Conservation (phyloP, 73 alveolate genomes). For the Tetrahymena thermophila region DNA sequence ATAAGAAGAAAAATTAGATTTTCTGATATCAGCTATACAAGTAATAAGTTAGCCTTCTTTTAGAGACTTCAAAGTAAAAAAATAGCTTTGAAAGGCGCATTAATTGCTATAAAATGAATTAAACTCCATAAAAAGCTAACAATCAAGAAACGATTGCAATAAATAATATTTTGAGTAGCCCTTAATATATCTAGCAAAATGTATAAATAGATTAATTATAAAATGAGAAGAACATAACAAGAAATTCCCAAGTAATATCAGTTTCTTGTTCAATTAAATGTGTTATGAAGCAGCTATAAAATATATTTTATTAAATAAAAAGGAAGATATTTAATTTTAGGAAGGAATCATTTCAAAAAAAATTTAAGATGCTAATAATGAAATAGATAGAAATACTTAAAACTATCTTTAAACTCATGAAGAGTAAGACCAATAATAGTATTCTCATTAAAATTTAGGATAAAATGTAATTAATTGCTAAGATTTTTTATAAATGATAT, state of each 20-base stretch:
- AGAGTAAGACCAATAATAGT: neutral
- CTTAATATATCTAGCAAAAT: neutral
- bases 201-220: neutral
- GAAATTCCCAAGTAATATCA: neutral
- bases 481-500: no score
- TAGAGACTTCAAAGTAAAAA: no score
- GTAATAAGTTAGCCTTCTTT: neutral
- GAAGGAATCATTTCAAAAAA: neutral
- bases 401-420: neutral
- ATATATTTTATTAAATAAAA: no score
- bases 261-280: neutral
- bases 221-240: no score
- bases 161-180: neutral
- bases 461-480: no score
- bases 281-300: no score
- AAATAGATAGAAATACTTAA: neutral
- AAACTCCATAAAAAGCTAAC: neutral
- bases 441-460: neutral
- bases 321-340: neutral
- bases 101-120: neutral
- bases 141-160: no score
- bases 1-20: no score
- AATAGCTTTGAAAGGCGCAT: neutral
- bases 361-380: neutral
- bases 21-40: neutral